These are phyloP conservation scores for Tylopilus rubrobrunneus DNA, from an alignment of 768 basidiomycete genomes.

Conservation along the genomic window DNA sequence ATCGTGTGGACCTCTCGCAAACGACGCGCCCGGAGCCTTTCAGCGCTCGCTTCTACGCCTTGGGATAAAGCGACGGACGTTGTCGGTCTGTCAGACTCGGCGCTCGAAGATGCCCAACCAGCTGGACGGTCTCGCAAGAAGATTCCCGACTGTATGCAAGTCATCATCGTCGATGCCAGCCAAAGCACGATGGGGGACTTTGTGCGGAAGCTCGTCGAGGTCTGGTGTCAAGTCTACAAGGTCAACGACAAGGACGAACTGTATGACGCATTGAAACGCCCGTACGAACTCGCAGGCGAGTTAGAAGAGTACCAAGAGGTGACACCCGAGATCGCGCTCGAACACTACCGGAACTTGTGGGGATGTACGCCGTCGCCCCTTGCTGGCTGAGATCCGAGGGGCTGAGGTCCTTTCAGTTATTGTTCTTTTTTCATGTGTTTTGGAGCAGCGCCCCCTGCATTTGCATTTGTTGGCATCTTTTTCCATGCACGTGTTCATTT, in stretches of 20 bases:
- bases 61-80: constrained; percentile 25
- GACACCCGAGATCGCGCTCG: constrained; percentile 7
- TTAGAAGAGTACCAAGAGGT: constrained; percentile 19
- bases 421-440: too few relatives aligned
- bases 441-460: background rate
- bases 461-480: too few relatives aligned
- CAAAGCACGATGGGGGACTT: constrained; percentile 30
- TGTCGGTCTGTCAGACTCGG: constrained; percentile 17
- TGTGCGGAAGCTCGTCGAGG: constrained; percentile 21
- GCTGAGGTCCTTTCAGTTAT: background rate
- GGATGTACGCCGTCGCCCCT: constrained; percentile 12
- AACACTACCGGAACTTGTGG: constrained; percentile 27
- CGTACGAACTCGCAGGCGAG: constrained; percentile 25
- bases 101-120: constrained; percentile 26
- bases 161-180: constrained; percentile 27
- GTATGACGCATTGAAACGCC: constrained; percentile 15
- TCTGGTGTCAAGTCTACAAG: constrained; percentile 29
- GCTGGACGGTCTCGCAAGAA: constrained; percentile 8
- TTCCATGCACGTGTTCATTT: background rate
- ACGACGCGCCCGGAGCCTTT: constrained; percentile 26
- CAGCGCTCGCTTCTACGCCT: constrained; percentile 18
- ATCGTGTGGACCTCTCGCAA: constrained; percentile 28
- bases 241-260: constrained; percentile 20
- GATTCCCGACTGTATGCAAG: constrained; percentile 29
- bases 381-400: constrained; percentile 6